These are phyloP conservation scores for Plantago major DNA, from an alignment of 257 asterid genomes.

Conservation along the genomic window DNA sequence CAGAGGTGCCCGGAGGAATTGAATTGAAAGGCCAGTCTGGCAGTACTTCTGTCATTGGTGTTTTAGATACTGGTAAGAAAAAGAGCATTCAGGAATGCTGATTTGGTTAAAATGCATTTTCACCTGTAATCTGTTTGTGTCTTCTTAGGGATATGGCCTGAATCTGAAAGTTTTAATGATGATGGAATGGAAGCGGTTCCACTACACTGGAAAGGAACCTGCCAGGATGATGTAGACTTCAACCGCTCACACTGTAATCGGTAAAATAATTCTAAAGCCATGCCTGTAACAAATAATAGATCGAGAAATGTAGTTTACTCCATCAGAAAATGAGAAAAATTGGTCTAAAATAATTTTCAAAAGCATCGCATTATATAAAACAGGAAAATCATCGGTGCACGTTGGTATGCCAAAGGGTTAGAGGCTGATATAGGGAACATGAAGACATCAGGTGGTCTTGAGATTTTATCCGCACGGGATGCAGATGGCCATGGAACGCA, in stretches of 20 bases:
- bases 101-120: neutral
- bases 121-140: slow-evolving; percentile 2
- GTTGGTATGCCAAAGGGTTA: slow-evolving; percentile 33
- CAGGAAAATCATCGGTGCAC: slow-evolving; percentile 42
- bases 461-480: slow-evolving; percentile 35
- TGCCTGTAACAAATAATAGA: neutral
- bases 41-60: slow-evolving; percentile 27
- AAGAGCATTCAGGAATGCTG: neutral
- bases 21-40: slow-evolving; percentile 24
- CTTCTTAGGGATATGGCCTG: slow-evolving; percentile 42
- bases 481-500: slow-evolving; percentile 45
- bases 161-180: slow-evolving; percentile 35
- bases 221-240: slow-evolving; percentile 35
- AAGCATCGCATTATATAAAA: neutral
- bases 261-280: slow-evolving; percentile 9
- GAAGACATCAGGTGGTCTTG: slow-evolving; percentile 17
- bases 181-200: slow-evolving; percentile 24
- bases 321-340: too few species aligned
- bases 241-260: slow-evolving; percentile 31
- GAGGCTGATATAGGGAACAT: slow-evolving; percentile 32
- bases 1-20: slow-evolving; percentile 22
- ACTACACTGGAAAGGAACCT: slow-evolving; percentile 34
- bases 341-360: too few species aligned
- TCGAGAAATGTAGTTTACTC: neutral
- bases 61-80: slow-evolving; percentile 29